Base-by-base conservation (phyloP, 768 basidiomycete genomes). In the Boletus sp. region DNA sequence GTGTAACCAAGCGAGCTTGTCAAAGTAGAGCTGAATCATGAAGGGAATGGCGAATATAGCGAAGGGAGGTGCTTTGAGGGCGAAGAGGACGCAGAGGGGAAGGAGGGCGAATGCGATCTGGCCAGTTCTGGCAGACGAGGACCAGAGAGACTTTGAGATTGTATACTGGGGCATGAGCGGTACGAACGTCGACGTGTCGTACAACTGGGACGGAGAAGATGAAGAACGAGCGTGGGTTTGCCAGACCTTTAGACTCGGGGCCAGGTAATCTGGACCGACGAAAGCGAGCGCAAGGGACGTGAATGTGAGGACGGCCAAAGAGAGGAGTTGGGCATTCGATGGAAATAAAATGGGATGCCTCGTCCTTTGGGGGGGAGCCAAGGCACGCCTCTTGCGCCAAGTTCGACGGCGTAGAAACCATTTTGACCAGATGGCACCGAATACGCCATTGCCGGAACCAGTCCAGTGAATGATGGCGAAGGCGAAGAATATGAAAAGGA, bases 1-100 rank as follows among this genome's bases (percentile, higher is more conserved):
- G 68, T 91, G 90, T 7, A 90, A 72, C 70, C 82, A 77, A 5
- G 82, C 78, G 10, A 90, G 79, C 65, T 88, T 88, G 75, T 92
- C 89, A 62, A 86, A 87, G 61, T 83, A 79, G n/a, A 89, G 59
- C 51, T 87, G 83, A 38, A 79, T 78, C 53, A 82, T 73, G 57
- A 79, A 80, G 0, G 83, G 78, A 50, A 84, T 69, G 45, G 90
- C 81, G 60, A 90, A 81, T 46, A 90, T 62, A 52, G 88, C 88
- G 61, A 89, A 85, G 0, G 89, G 87, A 11, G 83, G 79, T 30
- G 78, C 78, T 65, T 84, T 92, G 66, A 92, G 77, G 9, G 84
- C 87, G 56, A 89, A 77, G 14, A 88, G 75, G 54, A 90, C 73
- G 51, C 82, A 84, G 8, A 91, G 76, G 0, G 89, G 90, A 44